Evolutionary conservation across 225 moss, liverwort and hornwort genomes (phyloP), one percentile per base, ranked within the genome.

Genomic region (Lunularia cruciata): DNA sequence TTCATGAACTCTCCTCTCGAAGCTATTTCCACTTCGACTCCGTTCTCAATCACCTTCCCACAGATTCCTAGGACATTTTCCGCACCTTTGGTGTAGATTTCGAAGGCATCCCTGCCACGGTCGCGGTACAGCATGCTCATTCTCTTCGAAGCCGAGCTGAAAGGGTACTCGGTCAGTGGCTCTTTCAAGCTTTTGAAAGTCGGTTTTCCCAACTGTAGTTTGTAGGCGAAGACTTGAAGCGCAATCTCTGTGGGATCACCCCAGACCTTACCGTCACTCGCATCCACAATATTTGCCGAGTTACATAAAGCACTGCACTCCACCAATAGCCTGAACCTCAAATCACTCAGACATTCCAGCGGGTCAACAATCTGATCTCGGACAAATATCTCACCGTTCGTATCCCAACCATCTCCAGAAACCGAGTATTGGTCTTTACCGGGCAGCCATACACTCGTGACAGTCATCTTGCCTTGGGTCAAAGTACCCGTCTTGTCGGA

Each of bases 231-330:
- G 12, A 68, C 68, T 53, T 68, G 68, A 0, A 68, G 68, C 4
- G 68, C 68, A 19, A 68, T 68, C n/a, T 68, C 68, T 2, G 68
- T 68, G 12, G 68, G 68, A 19, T 68, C 68, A 10, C 68, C 83
- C 86, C 83, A 83, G 37, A 86, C 80, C 47, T 86, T 83, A 12
- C 83, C 80, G 39, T 76, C 72, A 0, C 71, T 75, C 1, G 80
- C 83, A 45, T 86, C 83, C 19, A 83, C 86, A 42, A 86, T 81
- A 60, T 81, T 80, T n/a, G 83, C 78, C 37, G 86, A 78, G 80
- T 86, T 86, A 72, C 83, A 86, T 36, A 86, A 72, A 20, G 85
- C 85, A 54, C 85, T 79, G 77, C 85, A 86, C 70, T 86, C 86
- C 33, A 86, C 80, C 27, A 86, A 53, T 8, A 60, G 75, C 20